phyloP scores from a whole-genome alignment of 2,329 filamentous ascomycete genomes.

The Geoglossum cookeanum region DNA sequence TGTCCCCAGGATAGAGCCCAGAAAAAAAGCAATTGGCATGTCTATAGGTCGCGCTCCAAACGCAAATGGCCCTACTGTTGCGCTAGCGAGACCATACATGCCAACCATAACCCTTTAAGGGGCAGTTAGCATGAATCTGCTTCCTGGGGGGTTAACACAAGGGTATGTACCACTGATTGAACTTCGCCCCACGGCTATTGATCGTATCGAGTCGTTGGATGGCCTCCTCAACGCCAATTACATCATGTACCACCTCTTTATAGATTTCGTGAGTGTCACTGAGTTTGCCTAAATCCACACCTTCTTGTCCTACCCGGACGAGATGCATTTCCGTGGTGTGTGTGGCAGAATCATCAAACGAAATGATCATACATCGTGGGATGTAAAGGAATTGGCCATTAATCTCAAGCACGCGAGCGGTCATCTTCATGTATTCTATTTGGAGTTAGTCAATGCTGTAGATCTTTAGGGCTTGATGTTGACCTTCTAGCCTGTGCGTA shows the following conservation, averaged over 20 bases:
- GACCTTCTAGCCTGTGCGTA: slow-evolving; percentile 68
- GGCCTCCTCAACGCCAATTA: slow-evolving; percentile 26
- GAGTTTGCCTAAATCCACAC: slow-evolving; percentile 24
- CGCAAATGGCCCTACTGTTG: slow-evolving; percentile 59
- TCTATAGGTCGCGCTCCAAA: slow-evolving; percentile 63
- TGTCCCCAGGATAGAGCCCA: slow-evolving; percentile 55
- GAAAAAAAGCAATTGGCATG: slow-evolving; percentile 54
- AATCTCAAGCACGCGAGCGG: slow-evolving; percentile 70
- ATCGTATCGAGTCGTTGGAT: slow-evolving; percentile 30
- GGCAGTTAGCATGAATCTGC: background rate
- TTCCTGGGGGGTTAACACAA: slow-evolving; percentile 12
- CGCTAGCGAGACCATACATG: slow-evolving; percentile 58
- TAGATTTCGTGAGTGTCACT: slow-evolving; percentile 26
- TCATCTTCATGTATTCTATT: slow-evolving; percentile 67
- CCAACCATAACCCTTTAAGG: slow-evolving; percentile 30
- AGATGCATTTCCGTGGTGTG: slow-evolving; percentile 28
- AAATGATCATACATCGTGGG: slow-evolving; percentile 85
- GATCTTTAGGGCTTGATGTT: background rate
- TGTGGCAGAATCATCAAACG: slow-evolving; percentile 42
- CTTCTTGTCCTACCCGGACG: slow-evolving; percentile 21
- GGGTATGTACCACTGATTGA: slow-evolving; percentile 23
- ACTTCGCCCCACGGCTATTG: slow-evolving; percentile 36
- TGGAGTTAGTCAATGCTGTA: background rate
- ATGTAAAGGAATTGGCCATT: slow-evolving; percentile 81
- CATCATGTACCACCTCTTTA: slow-evolving; percentile 28